Evolutionary conservation across 306 rosid genomes (phyloP).

Genomic region (Trichosanthes truncata): DNA sequence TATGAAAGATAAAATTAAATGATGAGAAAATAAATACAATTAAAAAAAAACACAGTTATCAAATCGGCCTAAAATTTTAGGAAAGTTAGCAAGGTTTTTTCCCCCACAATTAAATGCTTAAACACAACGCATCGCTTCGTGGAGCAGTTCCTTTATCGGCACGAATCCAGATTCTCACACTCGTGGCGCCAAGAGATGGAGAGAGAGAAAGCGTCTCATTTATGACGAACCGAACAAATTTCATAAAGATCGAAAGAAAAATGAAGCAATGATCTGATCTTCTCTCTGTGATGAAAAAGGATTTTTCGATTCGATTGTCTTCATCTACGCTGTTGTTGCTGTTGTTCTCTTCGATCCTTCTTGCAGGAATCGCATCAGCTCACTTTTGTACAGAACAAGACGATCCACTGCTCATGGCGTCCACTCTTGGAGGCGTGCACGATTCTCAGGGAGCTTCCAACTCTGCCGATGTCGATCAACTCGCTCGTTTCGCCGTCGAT

Average conservation of each 20-base stretch:
- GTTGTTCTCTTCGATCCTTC: neutral
- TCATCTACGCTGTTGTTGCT: neutral
- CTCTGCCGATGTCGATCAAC: constrained; percentile 29
- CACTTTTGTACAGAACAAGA: neutral
- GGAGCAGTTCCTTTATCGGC: neutral
- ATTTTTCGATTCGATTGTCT: neutral
- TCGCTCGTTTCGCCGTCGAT: constrained; percentile 42
- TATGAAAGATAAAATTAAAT: too few relatives aligned
- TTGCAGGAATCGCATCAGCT: neutral
- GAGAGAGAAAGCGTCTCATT: neutral
- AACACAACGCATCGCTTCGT: neutral
- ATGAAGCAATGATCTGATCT: neutral
- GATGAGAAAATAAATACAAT: too few relatives aligned
- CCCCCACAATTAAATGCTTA: neutral
- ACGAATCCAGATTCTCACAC: neutral
- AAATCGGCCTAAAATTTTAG: too few relatives aligned
- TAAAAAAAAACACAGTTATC: too few relatives aligned
- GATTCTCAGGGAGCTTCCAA: constrained; percentile 39
- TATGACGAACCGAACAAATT: neutral
- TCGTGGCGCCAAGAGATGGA: constrained; percentile 1
- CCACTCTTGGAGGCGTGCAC: constrained; percentile 36
- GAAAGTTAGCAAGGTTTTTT: neutral
- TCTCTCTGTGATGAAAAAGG: neutral
- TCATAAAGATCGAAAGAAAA: neutral
- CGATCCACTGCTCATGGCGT: constrained; percentile 27